Evolutionary conservation across 139 green algal species (phyloP).

Genomic region (Tetraselmis chui): DNA sequence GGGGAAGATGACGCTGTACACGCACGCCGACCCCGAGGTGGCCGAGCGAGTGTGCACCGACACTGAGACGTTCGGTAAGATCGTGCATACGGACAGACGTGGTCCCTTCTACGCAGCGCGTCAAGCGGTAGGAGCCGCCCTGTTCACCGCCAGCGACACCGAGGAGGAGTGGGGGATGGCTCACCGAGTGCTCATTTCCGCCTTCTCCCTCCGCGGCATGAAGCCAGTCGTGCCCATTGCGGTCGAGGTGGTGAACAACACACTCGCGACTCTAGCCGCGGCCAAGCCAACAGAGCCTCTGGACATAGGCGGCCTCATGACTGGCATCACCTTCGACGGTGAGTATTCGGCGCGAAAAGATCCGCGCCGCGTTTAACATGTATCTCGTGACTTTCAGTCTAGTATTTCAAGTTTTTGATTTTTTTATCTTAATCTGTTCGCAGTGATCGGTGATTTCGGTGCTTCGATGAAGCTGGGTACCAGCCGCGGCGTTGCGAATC

Average conservation of each 20-base stretch:
- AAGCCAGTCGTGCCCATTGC: slow-evolving; percentile 8
- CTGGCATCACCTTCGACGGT: slow-evolving; percentile 17
- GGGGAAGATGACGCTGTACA: background rate
- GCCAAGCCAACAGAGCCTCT: background rate
- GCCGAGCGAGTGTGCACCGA: background rate
- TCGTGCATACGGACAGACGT: background rate
- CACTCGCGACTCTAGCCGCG: slow-evolving; percentile 1
- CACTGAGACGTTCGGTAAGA: background rate
- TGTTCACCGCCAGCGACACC: slow-evolving; percentile 15
- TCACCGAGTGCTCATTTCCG: slow-evolving; percentile 14
- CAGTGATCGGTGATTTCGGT: background rate
- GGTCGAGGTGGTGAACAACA: slow-evolving; percentile 1
- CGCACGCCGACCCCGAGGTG: background rate
- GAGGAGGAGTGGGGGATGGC: slow-evolving; percentile 16
- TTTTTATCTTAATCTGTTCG: background rate
- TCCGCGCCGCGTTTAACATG: no score
- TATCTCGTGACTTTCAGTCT: no score
- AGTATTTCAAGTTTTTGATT: slow-evolving; percentile 9
- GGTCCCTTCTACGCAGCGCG: background rate
- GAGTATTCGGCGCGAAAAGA: slow-evolving; percentile 10
- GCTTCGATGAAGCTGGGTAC: background rate
- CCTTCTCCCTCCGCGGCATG: slow-evolving; percentile 9
- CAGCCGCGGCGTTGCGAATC: background rate
- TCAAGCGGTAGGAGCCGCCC: background rate
- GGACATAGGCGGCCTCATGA: slow-evolving; percentile 12